Evolutionary conservation across 2,329 filamentous ascomycete species (phyloP).

Genomic region (Colletotrichum gigasporum): DNA sequence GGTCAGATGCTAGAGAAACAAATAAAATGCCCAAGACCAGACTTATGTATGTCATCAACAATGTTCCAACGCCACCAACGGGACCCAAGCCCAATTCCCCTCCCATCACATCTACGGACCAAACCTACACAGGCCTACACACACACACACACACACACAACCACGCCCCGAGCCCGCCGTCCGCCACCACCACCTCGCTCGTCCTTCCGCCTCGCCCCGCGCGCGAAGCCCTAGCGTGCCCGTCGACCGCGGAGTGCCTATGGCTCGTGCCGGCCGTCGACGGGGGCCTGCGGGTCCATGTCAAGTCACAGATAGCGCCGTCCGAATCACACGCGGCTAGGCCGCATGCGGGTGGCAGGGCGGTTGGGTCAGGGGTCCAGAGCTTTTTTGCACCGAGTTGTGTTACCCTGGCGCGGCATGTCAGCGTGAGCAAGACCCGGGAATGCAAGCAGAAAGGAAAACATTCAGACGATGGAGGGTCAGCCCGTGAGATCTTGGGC

Average conservation of each 20-base stretch:
- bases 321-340: slow-evolving; percentile 31
- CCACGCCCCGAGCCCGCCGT: slow-evolving; percentile 4
- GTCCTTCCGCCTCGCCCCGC: slow-evolving; percentile 17
- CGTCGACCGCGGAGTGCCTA: slow-evolving; percentile 13
- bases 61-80: slow-evolving; percentile 14
- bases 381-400: not conserved
- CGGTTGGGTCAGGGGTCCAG: slow-evolving; percentile 21
- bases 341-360: slow-evolving; percentile 24
- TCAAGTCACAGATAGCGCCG: slow-evolving; percentile 32
- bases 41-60: slow-evolving; percentile 17
- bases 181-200: not conserved
- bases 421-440: slow-evolving; percentile 6
- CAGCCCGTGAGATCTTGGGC: not conserved
- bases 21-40: not conserved
- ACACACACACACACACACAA: no score
- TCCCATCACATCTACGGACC: slow-evolving; percentile 2
- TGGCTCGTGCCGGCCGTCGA: slow-evolving; percentile 30
- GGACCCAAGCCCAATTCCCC: not conserved
- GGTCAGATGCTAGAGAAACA: not conserved
- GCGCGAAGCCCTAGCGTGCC: slow-evolving; percentile 19
- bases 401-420: no score
- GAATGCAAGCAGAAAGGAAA: not conserved
- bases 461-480: not conserved
- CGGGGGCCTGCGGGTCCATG: slow-evolving; percentile 17
- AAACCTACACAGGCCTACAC: not conserved